A percentile compares a stretch with the other conserved stretches of the same genome.
These are phyloP conservation scores for Sporobolomyces roseus DNA, from an alignment of 768 basidiomycete species.

Conservation along the genomic window DNA sequence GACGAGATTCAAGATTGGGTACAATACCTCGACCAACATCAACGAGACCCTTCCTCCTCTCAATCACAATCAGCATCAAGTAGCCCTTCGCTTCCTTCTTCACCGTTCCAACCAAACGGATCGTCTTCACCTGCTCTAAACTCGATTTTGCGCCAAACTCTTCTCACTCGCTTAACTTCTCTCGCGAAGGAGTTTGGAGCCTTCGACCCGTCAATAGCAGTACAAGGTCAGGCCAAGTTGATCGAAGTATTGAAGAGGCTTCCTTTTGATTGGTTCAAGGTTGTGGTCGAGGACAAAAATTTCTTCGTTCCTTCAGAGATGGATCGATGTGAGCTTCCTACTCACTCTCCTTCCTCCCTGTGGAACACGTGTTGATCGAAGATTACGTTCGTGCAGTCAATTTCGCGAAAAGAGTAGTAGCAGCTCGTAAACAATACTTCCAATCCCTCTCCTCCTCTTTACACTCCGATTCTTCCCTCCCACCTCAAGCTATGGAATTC, in stretches of 20 bases:
- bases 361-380: background rate
- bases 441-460: background rate
- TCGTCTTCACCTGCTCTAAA: too few relatives aligned
- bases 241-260: conserved; percentile 15
- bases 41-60: background rate
- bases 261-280: conserved; percentile 34
- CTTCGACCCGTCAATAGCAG: conserved; percentile 1
- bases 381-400: conserved; percentile 15
- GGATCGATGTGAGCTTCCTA: conserved; percentile 19
- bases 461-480: background rate
- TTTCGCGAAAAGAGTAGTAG: conserved; percentile 31
- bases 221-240: background rate
- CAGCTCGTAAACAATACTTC: conserved; percentile 12
- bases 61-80: background rate
- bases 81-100: too few relatives aligned
- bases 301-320: conserved; percentile 16
- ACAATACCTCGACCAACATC: conserved; percentile 7
- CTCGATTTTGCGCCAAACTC: background rate
- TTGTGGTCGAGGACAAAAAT: background rate
- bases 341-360: background rate
- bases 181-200: conserved; percentile 14
- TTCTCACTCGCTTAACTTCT: background rate
- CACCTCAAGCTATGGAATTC: background rate
- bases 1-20: conserved; percentile 15
- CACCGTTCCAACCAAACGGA: too few relatives aligned